A percentile compares a stretch with the other conserved stretches of the same genome.
Evolutionary conservation across 306 rosid genomes (phyloP).

Genomic region (Dryas alaskensis): DNA sequence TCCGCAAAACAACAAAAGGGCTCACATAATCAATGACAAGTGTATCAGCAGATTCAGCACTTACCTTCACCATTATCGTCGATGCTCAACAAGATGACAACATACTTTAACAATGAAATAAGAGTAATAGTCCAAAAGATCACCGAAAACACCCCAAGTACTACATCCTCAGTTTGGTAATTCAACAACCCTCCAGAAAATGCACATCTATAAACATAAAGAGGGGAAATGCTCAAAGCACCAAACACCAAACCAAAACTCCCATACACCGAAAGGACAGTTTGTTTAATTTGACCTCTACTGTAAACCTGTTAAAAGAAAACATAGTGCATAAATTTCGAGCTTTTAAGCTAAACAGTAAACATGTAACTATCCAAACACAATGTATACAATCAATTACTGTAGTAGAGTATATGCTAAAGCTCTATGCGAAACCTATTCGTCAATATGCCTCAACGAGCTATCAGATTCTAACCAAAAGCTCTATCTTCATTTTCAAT

Average conservation of each 20-base stretch:
- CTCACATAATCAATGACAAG: constrained; percentile 14
- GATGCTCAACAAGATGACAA: constrained; percentile 46
- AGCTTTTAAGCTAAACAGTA: neutral
- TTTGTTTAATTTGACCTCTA: constrained; percentile 35
- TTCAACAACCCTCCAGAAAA: constrained; percentile 55
- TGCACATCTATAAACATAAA: constrained; percentile 62
- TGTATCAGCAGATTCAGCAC: constrained; percentile 16
- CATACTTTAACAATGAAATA: constrained; percentile 62
- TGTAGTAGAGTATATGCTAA: neutral
- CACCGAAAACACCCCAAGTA: constrained; percentile 72
- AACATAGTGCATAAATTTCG: neutral
- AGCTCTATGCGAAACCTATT: constrained; percentile 1
- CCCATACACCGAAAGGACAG: constrained; percentile 53
- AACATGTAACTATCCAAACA: neutral
- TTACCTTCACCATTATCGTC: constrained; percentile 84
- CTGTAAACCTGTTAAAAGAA: constrained; percentile 49
- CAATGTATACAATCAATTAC: constrained; percentile 2
- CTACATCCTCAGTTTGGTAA: constrained; percentile 59
- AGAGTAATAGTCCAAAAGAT: constrained; percentile 74
- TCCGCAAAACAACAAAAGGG: neutral
- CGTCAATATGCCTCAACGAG: neutral
- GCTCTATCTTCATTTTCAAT: neutral
- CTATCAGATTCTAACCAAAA: no score
- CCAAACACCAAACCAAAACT: constrained; percentile 77
- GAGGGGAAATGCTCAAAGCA: constrained; percentile 67